Evolutionary conservation across 208 protist genomes (phyloP).

Genomic region (Trypanosoma vivax): DNA sequence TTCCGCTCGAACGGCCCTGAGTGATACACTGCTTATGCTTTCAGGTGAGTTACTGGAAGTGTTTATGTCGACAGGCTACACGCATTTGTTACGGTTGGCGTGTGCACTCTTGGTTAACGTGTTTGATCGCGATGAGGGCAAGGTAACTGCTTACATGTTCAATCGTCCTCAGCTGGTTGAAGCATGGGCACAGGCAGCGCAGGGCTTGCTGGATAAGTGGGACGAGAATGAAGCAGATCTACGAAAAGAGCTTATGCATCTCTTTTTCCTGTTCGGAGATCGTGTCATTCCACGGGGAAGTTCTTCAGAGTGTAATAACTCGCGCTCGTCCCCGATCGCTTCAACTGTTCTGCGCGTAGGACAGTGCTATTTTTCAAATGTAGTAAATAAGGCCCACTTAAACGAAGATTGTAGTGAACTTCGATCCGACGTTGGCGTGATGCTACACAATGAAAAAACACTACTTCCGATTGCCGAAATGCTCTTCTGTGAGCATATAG

Average conservation of each 20-base stretch:
- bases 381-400: conserved; percentile 66
- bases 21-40: conserved; percentile 34
- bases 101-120: conserved; percentile 69
- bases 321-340: not conserved
- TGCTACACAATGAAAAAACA: conserved; percentile 73
- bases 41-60: conserved; percentile 25
- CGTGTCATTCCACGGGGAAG: conserved; percentile 32
- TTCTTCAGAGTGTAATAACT: not conserved
- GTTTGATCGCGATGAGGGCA: conserved; percentile 63
- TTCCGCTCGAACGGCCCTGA: conserved; percentile 26
- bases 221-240: conserved; percentile 66
- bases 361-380: conserved; percentile 54
- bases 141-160: conserved; percentile 35
- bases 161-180: conserved; percentile 27
- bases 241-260: conserved; percentile 61
- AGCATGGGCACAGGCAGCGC: conserved; percentile 42
- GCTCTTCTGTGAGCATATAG: conserved; percentile 64
- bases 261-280: conserved; percentile 69
- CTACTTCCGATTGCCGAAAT: conserved; percentile 73
- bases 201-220: conserved; percentile 33
- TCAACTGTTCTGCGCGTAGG: conserved; percentile 11
- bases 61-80: conserved; percentile 13
- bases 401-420: conserved; percentile 67
- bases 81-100: conserved; percentile 43
- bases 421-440: conserved; percentile 44